Evolutionary conservation across 2,329 filamentous ascomycete species (phyloP), one percentile per base, ranked within the genome.

Genomic region (Penicillium hordei): DNA sequence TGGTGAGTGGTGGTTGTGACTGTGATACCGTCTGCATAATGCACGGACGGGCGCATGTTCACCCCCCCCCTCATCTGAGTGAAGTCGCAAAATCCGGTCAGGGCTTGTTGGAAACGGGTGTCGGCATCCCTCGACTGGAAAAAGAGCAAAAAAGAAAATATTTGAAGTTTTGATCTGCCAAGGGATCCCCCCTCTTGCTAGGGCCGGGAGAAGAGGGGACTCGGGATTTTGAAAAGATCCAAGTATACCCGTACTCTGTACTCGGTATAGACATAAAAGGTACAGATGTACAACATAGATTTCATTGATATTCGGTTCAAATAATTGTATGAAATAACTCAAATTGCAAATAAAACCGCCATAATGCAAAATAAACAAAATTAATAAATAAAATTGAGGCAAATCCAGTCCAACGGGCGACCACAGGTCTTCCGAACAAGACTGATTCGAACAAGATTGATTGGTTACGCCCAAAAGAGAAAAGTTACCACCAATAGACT

Each of bases 11-110:
- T 38, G 39, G 56, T 40, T 69, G 71, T 72, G 70, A 74, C 52
- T 72, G 71, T 73, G 71, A 73, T 63, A 51, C 38, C 42, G 5
- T 33, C 59, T 72, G 71, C 70, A 72, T 46, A 19, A 51, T 63
- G 62, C 60, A 67, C 60, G 64, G 63, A 64, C 62, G 61, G 62
- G 62, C 61, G 21, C 33, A 38, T 19, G 17, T 39, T 29, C 23
- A 50, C 39, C 55, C 55, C 55, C 39, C 55, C 55, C 55, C 55
- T 55, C 55, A 48, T 52, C 19, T 31, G 21, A 44, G 40, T 3
- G n/a, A 13, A 27, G 23, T 25, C 19, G 15, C n/a, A 19, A 52
- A 27, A 25, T 34, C 38, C 25, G 7, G 44, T 17, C 44, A 21
- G 15, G 23, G 19, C 15, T 5, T 52, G 15, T 38, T 27, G 36